Evolutionary conservation across 2,329 filamentous ascomycete species (phyloP).

Genomic region (Neurospora sp.): DNA sequence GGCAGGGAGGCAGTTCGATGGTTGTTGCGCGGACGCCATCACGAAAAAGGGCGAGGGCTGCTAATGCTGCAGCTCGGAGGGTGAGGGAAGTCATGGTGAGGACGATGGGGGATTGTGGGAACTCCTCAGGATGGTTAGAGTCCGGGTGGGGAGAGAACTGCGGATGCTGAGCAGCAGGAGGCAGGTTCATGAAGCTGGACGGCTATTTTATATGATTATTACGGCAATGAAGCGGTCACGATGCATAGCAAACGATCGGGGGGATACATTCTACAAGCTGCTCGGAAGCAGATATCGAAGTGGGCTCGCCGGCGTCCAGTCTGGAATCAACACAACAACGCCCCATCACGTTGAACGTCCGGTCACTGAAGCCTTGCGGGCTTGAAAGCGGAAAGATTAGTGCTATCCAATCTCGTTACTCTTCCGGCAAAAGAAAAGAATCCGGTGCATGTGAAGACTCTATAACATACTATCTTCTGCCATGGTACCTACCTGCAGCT

Average conservation of each 20-base stretch:
- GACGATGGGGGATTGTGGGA: neutral
- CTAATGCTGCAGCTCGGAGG: constrained; percentile 26
- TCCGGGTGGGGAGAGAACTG: neutral
- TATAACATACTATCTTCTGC: neutral
- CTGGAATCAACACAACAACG: neutral
- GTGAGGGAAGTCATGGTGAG: constrained; percentile 25
- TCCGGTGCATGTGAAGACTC: neutral
- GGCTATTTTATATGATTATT: neutral
- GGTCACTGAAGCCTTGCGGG: neutral
- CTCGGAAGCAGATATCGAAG: neutral
- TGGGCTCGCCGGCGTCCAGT: neutral
- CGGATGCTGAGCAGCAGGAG: neutral
- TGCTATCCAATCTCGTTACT: neutral
- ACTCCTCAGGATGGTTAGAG: neutral
- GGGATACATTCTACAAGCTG: neutral
- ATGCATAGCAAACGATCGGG: neutral
- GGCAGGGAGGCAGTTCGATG: constrained; percentile 34
- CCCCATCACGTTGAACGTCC: neutral
- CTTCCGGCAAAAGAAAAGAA: neutral
- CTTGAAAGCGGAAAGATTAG: neutral
- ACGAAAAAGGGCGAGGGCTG: constrained; percentile 28
- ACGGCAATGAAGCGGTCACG: neutral
- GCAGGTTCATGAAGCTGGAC: neutral
- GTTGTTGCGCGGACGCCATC: constrained; percentile 26
- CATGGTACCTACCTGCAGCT: neutral